Percentiles rank a stretch among this genome's conserved stretches.
These are phyloP conservation scores for Thermochaetoides thermophila DNA, from an alignment of 495 filamentous ascomycete species.

Conservation along the genomic window DNA sequence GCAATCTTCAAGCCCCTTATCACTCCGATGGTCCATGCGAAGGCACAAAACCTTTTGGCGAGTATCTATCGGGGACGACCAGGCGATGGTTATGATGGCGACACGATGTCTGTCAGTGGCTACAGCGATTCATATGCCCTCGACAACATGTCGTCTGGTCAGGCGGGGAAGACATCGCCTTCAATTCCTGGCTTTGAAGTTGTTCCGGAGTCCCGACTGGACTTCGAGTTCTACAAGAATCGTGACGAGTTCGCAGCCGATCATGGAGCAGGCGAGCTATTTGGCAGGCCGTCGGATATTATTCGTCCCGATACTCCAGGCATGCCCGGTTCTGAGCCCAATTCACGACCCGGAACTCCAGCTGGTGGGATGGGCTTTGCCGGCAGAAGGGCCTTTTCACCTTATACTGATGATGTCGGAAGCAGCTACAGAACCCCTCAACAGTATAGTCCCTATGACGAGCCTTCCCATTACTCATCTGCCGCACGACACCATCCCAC, in stretches of 20 bases:
- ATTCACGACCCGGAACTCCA: constrained; percentile 29
- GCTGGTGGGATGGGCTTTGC: constrained; percentile 22
- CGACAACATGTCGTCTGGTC: constrained; percentile 62
- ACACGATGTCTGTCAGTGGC: constrained; percentile 42
- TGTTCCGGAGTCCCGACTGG: constrained; percentile 76
- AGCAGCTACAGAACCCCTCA: too few species aligned
- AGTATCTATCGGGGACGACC: constrained; percentile 70
- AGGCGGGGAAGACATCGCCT: constrained; percentile 50
- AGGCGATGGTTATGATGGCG: constrained; percentile 37
- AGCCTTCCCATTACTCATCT: too few species aligned
- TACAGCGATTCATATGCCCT: constrained; percentile 60
- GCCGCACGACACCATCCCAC: too few species aligned
- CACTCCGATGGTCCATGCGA: constrained; percentile 91
- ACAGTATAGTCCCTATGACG: too few species aligned
- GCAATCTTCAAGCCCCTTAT: constrained; percentile 78
- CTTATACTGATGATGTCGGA: too few species aligned
- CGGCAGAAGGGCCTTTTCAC: too few species aligned
- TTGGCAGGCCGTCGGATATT: constrained; percentile 50
- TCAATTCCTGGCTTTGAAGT: constrained; percentile 60
- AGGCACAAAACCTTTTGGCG: constrained; percentile 66
- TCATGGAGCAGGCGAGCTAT: constrained; percentile 64
- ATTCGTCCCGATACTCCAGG: constrained; percentile 54
- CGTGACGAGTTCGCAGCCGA: constrained; percentile 78
- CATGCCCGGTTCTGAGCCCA: constrained; percentile 25
- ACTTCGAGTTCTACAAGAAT: constrained; percentile 85